Evolutionary conservation across 192 early-diverging fungal genomes (phyloP).

Genomic region (Coemansia sp.): DNA sequence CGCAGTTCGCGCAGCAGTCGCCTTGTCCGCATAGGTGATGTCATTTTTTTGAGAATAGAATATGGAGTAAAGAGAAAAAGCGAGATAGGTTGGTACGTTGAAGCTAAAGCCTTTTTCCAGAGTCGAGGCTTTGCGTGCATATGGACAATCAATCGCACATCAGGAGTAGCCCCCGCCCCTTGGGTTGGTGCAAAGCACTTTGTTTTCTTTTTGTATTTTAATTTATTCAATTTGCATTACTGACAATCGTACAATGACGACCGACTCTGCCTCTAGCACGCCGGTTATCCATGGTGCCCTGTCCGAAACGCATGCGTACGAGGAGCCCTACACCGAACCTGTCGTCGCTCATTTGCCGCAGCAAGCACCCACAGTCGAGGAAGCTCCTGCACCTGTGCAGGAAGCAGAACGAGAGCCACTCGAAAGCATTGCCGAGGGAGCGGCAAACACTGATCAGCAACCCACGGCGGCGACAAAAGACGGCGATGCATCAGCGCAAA

Average conservation of each 20-base stretch:
- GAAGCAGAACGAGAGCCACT: not conserved
- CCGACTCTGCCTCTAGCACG: not conserved
- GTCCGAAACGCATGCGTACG: not conserved
- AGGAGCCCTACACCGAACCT: not conserved
- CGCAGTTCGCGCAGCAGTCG: slow-evolving; percentile 46
- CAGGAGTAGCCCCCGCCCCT: not conserved
- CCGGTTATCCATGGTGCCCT: not conserved
- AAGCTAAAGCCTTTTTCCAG: not conserved
- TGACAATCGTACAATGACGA: slow-evolving; percentile 2
- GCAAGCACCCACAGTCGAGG: not conserved
- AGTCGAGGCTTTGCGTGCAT: not conserved
- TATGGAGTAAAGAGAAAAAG: not conserved
- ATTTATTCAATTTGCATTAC: not conserved
- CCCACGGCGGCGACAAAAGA: slow-evolving; percentile 9
- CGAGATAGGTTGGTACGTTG: not conserved
- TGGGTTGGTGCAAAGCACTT: not conserved
- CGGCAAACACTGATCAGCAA: not conserved
- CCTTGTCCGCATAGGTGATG: slow-evolving; percentile 29
- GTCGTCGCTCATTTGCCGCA: not conserved
- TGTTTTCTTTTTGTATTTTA: not conserved
- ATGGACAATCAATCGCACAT: not conserved
- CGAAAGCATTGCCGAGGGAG: not conserved
- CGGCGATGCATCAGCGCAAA: slow-evolving; percentile 9
- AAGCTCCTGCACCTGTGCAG: not conserved
- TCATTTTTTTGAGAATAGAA: not conserved